These are phyloP conservation scores for Pisolithus thermaeus DNA, from an alignment of 1,284 basidiomycete genomes.

Conservation along the genomic window DNA sequence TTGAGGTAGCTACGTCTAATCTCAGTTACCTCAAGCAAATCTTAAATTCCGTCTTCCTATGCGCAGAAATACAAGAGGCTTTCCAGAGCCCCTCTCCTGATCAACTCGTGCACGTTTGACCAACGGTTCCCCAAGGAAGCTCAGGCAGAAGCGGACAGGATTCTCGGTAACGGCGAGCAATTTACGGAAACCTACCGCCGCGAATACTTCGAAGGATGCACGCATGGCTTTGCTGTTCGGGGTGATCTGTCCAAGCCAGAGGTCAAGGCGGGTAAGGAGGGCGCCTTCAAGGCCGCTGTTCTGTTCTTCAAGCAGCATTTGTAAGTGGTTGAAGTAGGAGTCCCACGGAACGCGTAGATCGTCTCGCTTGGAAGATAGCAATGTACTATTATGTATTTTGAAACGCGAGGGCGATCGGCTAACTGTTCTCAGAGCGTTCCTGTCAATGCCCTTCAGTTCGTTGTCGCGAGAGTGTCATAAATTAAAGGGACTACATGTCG, in stretches of 20 bases:
- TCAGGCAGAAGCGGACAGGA: slow-evolving; percentile 31
- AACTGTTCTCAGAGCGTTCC: too few species aligned
- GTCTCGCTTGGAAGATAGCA: too few species aligned
- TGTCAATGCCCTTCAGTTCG: too few species aligned
- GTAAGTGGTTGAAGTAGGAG: slow-evolving; percentile 9
- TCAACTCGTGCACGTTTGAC: slow-evolving; percentile 39
- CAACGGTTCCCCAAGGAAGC: slow-evolving; percentile 25
- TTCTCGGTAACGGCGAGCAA: slow-evolving; percentile 35
- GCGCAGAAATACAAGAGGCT: slow-evolving; percentile 25
- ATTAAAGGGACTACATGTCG: too few species aligned
- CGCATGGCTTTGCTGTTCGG: slow-evolving; percentile 50
- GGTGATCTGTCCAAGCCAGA: slow-evolving; percentile 33
- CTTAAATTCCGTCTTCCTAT: background rate
- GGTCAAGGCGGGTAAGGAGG: slow-evolving; percentile 59
- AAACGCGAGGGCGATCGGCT: too few species aligned
- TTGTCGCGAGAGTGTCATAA: too few species aligned
- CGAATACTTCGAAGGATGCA: slow-evolving; percentile 38
- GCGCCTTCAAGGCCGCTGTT: slow-evolving; percentile 49
- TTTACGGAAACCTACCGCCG: slow-evolving; percentile 39
- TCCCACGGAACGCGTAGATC: too few species aligned
- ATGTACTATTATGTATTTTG: too few species aligned
- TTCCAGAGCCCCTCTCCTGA: slow-evolving; percentile 35
- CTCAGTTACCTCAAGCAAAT: background rate
- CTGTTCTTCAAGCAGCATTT: slow-evolving; percentile 43
- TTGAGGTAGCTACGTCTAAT: slow-evolving; percentile 24